A percentile compares a stretch with the other conserved stretches of the same genome.
Conservation (phyloP, 1,284 basidiomycete species). For the Rhodotorula sp. region DNA sequence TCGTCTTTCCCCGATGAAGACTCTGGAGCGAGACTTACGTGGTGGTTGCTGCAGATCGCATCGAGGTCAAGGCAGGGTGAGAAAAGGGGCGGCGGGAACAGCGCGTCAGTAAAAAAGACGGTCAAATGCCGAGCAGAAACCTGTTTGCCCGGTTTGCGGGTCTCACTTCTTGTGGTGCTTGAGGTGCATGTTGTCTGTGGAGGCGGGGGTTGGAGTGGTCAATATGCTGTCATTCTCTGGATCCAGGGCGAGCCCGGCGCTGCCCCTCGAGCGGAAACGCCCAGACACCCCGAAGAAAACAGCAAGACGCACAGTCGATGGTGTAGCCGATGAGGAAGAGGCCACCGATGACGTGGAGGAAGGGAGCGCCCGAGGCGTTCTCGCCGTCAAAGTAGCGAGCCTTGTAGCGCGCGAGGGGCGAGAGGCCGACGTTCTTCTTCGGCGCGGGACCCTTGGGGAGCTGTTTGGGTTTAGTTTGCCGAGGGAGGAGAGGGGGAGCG, state of each 20-base stretch:
- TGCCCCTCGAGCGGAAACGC: not conserved
- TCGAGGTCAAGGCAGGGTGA: not conserved
- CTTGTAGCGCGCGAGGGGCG: slow-evolving; percentile 46
- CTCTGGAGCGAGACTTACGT: too few relatives aligned
- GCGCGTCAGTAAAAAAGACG: not conserved
- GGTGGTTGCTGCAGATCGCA: slow-evolving; percentile 32
- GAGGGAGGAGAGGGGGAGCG: not conserved
- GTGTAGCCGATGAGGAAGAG: slow-evolving; percentile 48
- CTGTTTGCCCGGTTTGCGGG: not conserved
- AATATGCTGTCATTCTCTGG: too few relatives aligned
- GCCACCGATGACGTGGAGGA: slow-evolving; percentile 44
- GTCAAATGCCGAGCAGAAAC: too few relatives aligned
- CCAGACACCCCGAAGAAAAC: too few relatives aligned
- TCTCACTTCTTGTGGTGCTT: slow-evolving; percentile 45
- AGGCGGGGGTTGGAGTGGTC: not conserved
- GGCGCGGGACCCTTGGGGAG: slow-evolving; percentile 46
- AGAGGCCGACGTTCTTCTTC: slow-evolving; percentile 33
- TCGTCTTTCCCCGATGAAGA: too few relatives aligned
- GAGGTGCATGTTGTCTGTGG: slow-evolving; percentile 44
- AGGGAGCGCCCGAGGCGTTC: slow-evolving; percentile 46
- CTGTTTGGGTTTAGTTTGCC: slow-evolving; percentile 17
- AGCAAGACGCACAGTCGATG: slow-evolving; percentile 30
- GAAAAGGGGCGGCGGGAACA: too few relatives aligned
- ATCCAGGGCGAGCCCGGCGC: too few relatives aligned
- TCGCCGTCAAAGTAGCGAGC: slow-evolving; percentile 46